Evolutionary conservation across 1,284 basidiomycete species (phyloP).

Genomic region (Megacollybia platyphylla): DNA sequence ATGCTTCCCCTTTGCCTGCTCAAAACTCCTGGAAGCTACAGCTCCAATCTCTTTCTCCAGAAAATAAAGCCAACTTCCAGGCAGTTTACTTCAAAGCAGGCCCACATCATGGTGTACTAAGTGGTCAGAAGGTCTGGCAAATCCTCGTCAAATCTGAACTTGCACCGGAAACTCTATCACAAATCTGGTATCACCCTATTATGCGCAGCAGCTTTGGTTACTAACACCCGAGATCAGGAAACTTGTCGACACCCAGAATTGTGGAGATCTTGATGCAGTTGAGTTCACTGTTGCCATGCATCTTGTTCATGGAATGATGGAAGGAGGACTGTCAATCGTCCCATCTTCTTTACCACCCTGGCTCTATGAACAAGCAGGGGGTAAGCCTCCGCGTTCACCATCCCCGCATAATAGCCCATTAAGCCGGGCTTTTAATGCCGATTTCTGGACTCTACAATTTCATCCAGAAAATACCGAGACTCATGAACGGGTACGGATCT

Average conservation of each 20-base stretch:
- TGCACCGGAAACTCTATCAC: slow-evolving; percentile 1
- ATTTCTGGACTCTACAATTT: slow-evolving; percentile 1
- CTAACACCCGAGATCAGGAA: slow-evolving; percentile 2
- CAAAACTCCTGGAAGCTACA: not conserved
- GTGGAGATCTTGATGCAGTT: slow-evolving; percentile 1
- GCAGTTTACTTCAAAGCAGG: slow-evolving; percentile 12
- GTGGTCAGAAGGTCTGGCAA: slow-evolving; percentile 5
- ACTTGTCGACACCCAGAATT: slow-evolving; percentile 3
- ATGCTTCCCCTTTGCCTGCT: not conserved
- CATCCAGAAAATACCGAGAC: not conserved
- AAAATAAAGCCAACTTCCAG: slow-evolving; percentile 5
- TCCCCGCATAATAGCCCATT: not conserved
- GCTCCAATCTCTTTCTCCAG: not conserved
- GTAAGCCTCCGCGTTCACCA: not conserved
- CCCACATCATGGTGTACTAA: slow-evolving; percentile 6
- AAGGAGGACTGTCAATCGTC: slow-evolving; percentile 4
- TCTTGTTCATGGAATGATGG: slow-evolving; percentile 5
- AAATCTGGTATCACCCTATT: slow-evolving; percentile 3
- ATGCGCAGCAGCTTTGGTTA: too few species aligned
- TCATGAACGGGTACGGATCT: not conserved
- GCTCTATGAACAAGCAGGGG: not conserved
- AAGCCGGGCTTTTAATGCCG: slow-evolving; percentile 1
- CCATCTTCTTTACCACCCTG: not conserved
- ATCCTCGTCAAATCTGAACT: slow-evolving; percentile 6
- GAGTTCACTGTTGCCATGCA: slow-evolving; percentile 7